Percentiles rank a stretch among this genome's conserved stretches.
phyloP scores from a whole-genome alignment of 2,329 filamentous ascomycete genomes.

The Penicillium paneum region DNA sequence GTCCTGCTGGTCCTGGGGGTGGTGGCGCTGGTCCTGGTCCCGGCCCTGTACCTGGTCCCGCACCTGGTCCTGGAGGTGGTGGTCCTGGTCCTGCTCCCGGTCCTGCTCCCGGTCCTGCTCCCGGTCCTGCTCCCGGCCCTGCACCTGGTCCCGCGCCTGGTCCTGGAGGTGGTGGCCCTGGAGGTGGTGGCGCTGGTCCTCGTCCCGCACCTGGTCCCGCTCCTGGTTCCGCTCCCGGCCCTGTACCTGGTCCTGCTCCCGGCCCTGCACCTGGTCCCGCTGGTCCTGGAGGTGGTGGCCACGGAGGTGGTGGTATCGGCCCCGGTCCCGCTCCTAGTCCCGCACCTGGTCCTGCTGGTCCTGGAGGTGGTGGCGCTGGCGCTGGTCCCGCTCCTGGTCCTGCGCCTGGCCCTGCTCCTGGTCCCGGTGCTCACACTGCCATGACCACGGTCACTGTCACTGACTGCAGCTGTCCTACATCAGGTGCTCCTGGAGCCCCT shows the following conservation, averaged over 20 bases:
- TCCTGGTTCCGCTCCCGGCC: not conserved
- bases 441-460: constrained; percentile 22
- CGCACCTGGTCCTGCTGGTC: not conserved
- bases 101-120: not conserved
- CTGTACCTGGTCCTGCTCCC: not conserved
- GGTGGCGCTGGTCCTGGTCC: constrained; percentile 1
- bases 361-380: not conserved
- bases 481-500: constrained; percentile 6
- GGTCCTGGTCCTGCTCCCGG: constrained; percentile 1
- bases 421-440: constrained; percentile 8
- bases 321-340: constrained; percentile 3
- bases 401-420: not conserved
- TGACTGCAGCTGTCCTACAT: constrained; percentile 18
- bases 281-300: not conserved
- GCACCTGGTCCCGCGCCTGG: not conserved
- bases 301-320: not conserved
- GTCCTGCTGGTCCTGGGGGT: not conserved
- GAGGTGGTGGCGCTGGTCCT: not conserved
- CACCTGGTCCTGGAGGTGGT: not conserved
- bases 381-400: not conserved
- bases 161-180: not conserved
- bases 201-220: not conserved
- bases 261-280: constrained; percentile 2
- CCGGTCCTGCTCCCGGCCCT: not conserved
- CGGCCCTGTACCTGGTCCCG: not conserved